Evolutionary conservation across 1,139 yeast genomes (phyloP), one percentile per base, ranked within the genome.

Genomic region (Taphrina confusa): DNA sequence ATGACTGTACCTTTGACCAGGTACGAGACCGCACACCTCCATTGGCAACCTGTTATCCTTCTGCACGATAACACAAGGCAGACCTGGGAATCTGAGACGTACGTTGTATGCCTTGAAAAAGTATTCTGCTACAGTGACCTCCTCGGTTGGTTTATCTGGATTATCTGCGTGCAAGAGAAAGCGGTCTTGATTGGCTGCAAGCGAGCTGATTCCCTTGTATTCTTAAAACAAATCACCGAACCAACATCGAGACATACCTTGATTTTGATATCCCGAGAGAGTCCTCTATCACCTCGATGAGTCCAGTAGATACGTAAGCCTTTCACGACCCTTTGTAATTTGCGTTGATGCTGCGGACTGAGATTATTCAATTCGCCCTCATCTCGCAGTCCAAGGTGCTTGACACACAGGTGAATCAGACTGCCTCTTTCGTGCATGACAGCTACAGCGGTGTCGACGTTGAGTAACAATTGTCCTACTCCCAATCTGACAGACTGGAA

Each of bases 401-500:
- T 47, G 9, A 34, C 42, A 16, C 52, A 33, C 12, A 47, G 30
- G 5, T 11, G 9, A 11, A 47, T 31, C 2, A 47, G 42, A 47
- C 31, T 47, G 8, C 52, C 52, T n/a, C 52, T 27, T 20, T 47
- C 42, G 20, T 47, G 52, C 52, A 47, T 47, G 12, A 47, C 52
- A 4, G 31, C 31, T 4, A 47, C 52, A n/a, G 52, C 52, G 12
- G 52, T 47, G 14, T 47, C 52, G 18, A 47, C 52, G 16, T 47
- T 47, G 12, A 47, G 36, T 18, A 47, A 20, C 31, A 47, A 9
- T 5, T 28, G 47, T 22, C 64, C 64, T 12, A 36, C 60, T 5
- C 61, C 59, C 22, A 58, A 56, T 11, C 65, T 62, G 28, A 62
- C 61, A 33, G 65, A 60, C 46, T 63, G 65, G 49, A 61, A 63